Evolutionary conservation across 345 rosid genomes (phyloP), one percentile per base, ranked within the genome.

Genomic region (Sonneratia alba): DNA sequence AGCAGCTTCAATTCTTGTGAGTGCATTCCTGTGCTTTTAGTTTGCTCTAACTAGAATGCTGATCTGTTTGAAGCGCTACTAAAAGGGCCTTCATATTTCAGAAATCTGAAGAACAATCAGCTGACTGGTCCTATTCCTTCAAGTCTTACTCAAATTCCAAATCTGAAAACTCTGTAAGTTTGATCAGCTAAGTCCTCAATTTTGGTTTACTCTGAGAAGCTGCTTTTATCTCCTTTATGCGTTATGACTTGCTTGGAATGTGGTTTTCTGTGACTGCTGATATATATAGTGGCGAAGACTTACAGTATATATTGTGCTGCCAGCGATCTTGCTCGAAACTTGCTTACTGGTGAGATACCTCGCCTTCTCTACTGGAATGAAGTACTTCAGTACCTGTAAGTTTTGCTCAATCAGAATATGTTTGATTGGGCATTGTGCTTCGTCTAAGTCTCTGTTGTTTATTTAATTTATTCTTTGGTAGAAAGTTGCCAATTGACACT

Each of bases 361-460:
- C 85, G 99, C 72, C 66, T 92, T 53, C 85, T 95, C 61, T 95
- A 92, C 36, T 95, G 99, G 99, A 95, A 90, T 77, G 99, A 95
- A 82, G 98, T 95, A 7, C 71, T 95, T 68, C 99, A 95, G 77
- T 95, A 88, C 73, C 92, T 95, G 99, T 95, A 73, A 87, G 96
- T 71, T 19, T n/a, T 15, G 36, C 43, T 4, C 7, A 36, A 1
- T 18, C 24, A 2, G 22, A 49, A 24, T 53, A 34, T 49, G 49
- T 22, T 13, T 45, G 45, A 2, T 42, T 42, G 45, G 45, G 10
- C 10, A 42, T 0, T 42, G 2, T 42, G 10, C 45, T 42, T 42
- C 32, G 32, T 27, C 32, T 27, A 27, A 27, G 32, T 27, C 2
- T n/a, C 2, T n/a, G 68, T 42, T 53, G 3, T 3, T 53, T 16